Conservation (phyloP, 169 alveolate species). For the Plasmodium billcollinsi region DNA sequence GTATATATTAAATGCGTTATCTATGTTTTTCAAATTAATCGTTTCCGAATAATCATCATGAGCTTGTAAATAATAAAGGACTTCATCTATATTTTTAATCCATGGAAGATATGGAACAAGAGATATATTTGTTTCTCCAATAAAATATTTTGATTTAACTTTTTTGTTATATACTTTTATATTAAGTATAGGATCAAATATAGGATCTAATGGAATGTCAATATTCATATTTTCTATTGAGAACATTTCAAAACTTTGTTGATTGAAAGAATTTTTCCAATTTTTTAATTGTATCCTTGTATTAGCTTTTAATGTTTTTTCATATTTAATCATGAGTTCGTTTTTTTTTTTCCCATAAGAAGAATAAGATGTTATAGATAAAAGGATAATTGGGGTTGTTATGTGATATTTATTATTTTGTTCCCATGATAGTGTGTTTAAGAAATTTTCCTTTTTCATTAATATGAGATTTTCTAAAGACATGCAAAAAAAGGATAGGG, state of each 20-base stretch:
- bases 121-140: conserved; percentile 85
- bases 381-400: conserved; percentile 51
- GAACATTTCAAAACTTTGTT: conserved; percentile 89
- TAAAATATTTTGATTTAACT: conserved; percentile 82
- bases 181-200: conserved; percentile 90
- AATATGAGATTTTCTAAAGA: conserved; percentile 85
- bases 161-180: conserved; percentile 85
- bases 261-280: conserved; percentile 86
- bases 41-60: conserved; percentile 86
- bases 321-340: conserved; percentile 78
- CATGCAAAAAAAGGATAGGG: conserved; percentile 82
- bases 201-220: conserved; percentile 89
- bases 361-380: conserved; percentile 73
- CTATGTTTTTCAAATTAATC: conserved; percentile 80
- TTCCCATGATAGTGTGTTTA: background rate
- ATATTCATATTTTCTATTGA: conserved; percentile 84
- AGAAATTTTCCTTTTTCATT: conserved; percentile 65
- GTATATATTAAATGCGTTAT: conserved; percentile 67
- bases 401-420: background rate
- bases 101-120: conserved; percentile 88
- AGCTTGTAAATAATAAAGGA: conserved; percentile 83
- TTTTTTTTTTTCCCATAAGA: conserved; percentile 74
- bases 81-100: conserved; percentile 84
- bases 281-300: conserved; percentile 80
- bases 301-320: conserved; percentile 75